Conservation (phyloP, 2,329 filamentous ascomycete species). For the Penicillium sp. region DNA sequence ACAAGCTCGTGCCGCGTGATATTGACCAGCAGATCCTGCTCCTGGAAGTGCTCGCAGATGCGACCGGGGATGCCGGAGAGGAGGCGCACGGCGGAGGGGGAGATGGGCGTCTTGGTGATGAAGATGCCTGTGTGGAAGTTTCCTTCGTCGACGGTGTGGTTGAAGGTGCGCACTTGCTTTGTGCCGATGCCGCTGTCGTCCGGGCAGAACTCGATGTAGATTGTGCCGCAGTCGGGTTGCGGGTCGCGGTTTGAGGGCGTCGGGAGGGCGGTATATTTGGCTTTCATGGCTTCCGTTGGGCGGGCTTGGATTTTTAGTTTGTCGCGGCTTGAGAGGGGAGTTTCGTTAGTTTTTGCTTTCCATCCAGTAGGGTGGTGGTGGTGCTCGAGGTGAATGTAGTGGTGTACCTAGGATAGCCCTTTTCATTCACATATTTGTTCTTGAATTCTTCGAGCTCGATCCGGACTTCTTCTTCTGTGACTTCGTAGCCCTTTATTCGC, state of each 20-base stretch:
- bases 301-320: conserved; percentile 87
- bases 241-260: conserved; percentile 73
- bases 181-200: conserved; percentile 78
- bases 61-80: conserved; percentile 77
- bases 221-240: conserved; percentile 76
- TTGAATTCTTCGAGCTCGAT: conserved; percentile 85
- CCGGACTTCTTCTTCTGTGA: conserved; percentile 85
- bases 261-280: conserved; percentile 77
- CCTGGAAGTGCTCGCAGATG: conserved; percentile 91
- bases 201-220: conserved; percentile 91
- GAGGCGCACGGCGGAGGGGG: conserved; percentile 84
- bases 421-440: conserved; percentile 69
- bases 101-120: conserved; percentile 81
- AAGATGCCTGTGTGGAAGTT: conserved; percentile 91
- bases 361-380: neutral
- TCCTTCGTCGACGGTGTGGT: conserved; percentile 77
- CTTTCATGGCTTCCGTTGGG: conserved; percentile 81
- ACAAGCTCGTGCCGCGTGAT: conserved; percentile 98
- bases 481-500: conserved; percentile 78
- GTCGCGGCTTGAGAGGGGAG: conserved; percentile 63
- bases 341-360: neutral
- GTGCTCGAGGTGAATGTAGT: neutral
- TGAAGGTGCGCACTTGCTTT: conserved; percentile 89
- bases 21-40: conserved; percentile 95
- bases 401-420: conserved; percentile 76